phyloP scores from a whole-genome alignment of 176 grass and related monocot genomes.

The Triticum turgidum region DNA sequence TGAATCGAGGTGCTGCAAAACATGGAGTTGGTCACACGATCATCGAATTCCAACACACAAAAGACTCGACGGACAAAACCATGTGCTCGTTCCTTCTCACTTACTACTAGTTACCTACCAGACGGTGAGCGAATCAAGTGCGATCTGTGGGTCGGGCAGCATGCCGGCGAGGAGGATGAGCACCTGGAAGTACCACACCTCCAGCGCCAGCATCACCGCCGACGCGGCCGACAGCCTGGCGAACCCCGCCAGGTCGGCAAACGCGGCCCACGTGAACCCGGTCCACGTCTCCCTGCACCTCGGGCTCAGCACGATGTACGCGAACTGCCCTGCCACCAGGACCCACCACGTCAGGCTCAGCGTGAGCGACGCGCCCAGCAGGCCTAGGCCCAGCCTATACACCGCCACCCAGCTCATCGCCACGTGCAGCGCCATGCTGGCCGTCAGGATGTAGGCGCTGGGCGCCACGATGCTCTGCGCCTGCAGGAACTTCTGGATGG shows the following conservation, averaged over 20 bases:
- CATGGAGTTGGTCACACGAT: background rate
- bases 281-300: constrained; percentile 66
- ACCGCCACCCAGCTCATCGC: constrained; percentile 70
- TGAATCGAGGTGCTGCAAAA: constrained; percentile 67
- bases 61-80: background rate
- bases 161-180: constrained; percentile 81
- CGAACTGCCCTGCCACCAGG: constrained; percentile 65
- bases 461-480: constrained; percentile 91
- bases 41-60: background rate
- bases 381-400: constrained; percentile 50
- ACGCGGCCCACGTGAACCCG: constrained; percentile 77
- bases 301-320: constrained; percentile 68
- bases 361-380: constrained; percentile 71
- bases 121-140: constrained; percentile 84
- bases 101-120: constrained; percentile 37
- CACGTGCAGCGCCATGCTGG: constrained; percentile 52
- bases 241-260: constrained; percentile 67
- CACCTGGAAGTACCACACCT: constrained; percentile 95
- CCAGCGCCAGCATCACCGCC: constrained; percentile 89
- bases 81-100: background rate
- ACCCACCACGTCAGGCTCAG: constrained; percentile 81
- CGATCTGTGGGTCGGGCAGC: constrained; percentile 69
- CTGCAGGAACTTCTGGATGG: constrained; percentile 91
- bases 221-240: constrained; percentile 65
- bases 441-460: constrained; percentile 76